Evolutionary conservation across 1,284 basidiomycete species (phyloP), one percentile per base, ranked within the genome.

Genomic region (Agaricales sp.): DNA sequence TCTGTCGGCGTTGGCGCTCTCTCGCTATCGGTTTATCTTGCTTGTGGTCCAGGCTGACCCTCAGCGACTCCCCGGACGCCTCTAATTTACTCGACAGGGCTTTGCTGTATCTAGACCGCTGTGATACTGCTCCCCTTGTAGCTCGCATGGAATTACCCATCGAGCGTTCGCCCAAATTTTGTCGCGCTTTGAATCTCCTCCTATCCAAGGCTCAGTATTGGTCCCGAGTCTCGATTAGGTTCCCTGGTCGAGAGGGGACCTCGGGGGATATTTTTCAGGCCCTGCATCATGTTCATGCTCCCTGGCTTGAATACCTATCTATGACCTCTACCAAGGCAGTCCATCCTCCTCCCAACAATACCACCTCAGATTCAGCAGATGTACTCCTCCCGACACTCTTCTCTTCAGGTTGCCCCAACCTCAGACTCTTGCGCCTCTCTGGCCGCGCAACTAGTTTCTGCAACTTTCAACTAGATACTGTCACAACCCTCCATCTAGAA

Each of bases 401-500:
- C 61, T 57, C 52, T 13, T 51, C 53, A 14, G 64, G 63, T 4
- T 60, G 63, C 3, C 60, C 65, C 4, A 55, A 54, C 16, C 58
- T 74, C 14, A 55, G 56, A 13, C 67, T 67, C 37, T 53, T 73
- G 11, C 66, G 68, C 4, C 63, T 75, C 23, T 64, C 67, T 3
- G 71, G 71, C 14, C 54, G 71, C 12, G 69, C 71, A 1, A 58
- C 71, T 20, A 58, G 67, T 41, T 59, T 66, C 37, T 66, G 70
- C 50, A 60, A 59, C 1, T 68, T 69, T 3, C 64, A 61, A n/a
- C 55, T 72, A n/a, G 51, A 52, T 2, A n/a, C n/a, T n/a, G 54
- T 71, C 3, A 65, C 59, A n/a, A 68, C 63, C 1, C 63, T 75
- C 24, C 67, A 72, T 51, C 59, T 75, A 18, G 70, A 73, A 47